phyloP scores from a whole-genome alignment of 345 rosid species.

The Raphanus sativus region DNA sequence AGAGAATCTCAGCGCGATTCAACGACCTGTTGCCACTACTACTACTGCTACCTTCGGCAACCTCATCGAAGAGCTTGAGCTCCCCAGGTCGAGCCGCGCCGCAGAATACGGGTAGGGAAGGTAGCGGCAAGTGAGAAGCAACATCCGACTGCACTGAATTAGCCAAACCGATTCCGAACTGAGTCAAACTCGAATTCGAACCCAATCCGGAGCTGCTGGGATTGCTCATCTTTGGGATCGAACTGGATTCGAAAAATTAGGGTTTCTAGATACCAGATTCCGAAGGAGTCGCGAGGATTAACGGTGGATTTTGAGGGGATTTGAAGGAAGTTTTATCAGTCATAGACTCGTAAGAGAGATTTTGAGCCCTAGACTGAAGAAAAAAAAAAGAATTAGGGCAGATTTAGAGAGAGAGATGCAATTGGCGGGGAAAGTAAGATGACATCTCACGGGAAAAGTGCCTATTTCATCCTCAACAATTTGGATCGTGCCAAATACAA shows the following conservation, averaged over 20 bases:
- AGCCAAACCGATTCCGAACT: constrained; percentile 76
- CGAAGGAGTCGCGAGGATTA: constrained; percentile 18
- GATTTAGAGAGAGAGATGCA: constrained; percentile 30
- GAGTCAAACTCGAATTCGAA: constrained; percentile 42
- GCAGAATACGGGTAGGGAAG: constrained; percentile 83
- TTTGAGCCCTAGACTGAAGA: constrained; percentile 49
- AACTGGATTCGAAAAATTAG: constrained; percentile 36
- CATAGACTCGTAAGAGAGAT: constrained; percentile 9
- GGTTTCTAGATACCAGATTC: constrained; percentile 23
- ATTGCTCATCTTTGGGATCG: constrained; percentile 58
- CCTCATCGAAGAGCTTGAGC: constrained; percentile 66
- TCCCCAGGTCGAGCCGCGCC: constrained; percentile 75
- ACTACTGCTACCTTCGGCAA: constrained; percentile 25
- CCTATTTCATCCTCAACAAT: too few species aligned
- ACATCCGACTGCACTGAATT: constrained; percentile 92
- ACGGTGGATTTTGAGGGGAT: constrained; percentile 1
- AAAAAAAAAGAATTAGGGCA: neutral
- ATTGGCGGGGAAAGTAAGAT: constrained; percentile 74
- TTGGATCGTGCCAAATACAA: too few species aligned
- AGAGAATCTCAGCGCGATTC: constrained; percentile 66
- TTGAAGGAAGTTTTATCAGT: constrained; percentile 29
- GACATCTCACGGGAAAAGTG: neutral
- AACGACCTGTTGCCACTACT: constrained; percentile 44
- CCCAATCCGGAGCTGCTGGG: constrained; percentile 40
- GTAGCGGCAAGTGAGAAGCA: constrained; percentile 84